Base-by-base conservation (phyloP, 1,284 basidiomycete species). In the Microbotryum violaceum region DNA sequence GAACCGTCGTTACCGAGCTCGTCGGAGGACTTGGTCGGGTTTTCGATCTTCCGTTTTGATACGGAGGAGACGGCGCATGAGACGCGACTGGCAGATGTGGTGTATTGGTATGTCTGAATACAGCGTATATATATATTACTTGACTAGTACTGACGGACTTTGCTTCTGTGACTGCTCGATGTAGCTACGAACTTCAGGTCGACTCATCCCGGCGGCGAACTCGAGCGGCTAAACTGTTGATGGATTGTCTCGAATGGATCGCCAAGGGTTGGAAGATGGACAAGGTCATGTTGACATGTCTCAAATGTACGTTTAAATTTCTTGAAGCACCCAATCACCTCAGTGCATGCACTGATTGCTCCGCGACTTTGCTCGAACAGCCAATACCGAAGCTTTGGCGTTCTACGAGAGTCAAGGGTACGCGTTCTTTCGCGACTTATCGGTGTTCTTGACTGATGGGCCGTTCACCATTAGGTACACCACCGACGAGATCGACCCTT, bases 111-210 rank as follows among this genome's bases (percentile, higher is more conserved):
- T 16, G 1, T 37, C 37, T 10, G 8, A 37, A 37, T 1, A 12
- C 12, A 9, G 1, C 14, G 37, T 16, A 37, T 37, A 33, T 50
- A 68, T 10, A 16, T 44, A n/a, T 8, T 27, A 5, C 27, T 6
- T 27, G 3, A 6, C 27, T 27, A 27, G 27, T 27, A 6, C 27
- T 27, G 27, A 27, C 14, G 3, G 10, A 7, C 16, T 1, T 4
- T 18, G 2, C 53, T n/a, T 8, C 20, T 21, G 8, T 45, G 31
- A 33, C 12, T 47, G 9, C 52, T 18, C 16, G 31, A 2, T 9
- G n/a, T 51, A 72, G 69, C 53, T 70, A 70, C 46, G 70, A 72
- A 33, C 58, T 72, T 6, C 70, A 72, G 37, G 53, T 70, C 7
- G 49, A 54, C 2, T 12, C 25, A 14, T 21, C 16, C 0, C 33